Evolutionary conservation across 805 yeast genomes (phyloP).

Genomic region (Candida endomychidarum): DNA sequence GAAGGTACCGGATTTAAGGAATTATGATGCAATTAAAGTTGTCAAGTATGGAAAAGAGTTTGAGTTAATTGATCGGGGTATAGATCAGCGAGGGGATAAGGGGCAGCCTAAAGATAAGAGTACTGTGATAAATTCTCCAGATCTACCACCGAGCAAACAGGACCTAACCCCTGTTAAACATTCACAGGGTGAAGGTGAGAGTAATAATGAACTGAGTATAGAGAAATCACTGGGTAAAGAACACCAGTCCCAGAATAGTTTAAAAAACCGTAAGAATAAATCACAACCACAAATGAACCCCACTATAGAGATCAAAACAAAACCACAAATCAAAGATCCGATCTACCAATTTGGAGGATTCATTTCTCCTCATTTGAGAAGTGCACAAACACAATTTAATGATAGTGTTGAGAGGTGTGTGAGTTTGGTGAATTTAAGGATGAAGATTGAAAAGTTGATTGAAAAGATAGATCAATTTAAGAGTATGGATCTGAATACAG

Average conservation of each 20-base stretch:
- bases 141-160: too few species aligned
- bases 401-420: background rate
- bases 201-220: too few species aligned
- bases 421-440: background rate
- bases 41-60: background rate
- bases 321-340: constrained; percentile 1
- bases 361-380: background rate
- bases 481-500: background rate
- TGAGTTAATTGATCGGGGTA: background rate
- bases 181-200: too few species aligned
- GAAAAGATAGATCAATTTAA: background rate
- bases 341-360: constrained; percentile 6
- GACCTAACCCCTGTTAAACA: too few species aligned
- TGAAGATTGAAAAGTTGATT: background rate
- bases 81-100: background rate
- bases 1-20: constrained; percentile 2
- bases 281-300: background rate
- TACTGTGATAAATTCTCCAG: too few species aligned
- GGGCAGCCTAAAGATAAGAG: background rate
- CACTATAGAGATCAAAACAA: too few species aligned
- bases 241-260: too few species aligned
- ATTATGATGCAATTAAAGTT: background rate
- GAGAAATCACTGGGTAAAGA: too few species aligned
- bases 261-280: too few species aligned
- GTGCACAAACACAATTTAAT: background rate